These are phyloP conservation scores for Trametes gibbosa DNA, from an alignment of 768 basidiomycete species.

Conservation along the genomic window DNA sequence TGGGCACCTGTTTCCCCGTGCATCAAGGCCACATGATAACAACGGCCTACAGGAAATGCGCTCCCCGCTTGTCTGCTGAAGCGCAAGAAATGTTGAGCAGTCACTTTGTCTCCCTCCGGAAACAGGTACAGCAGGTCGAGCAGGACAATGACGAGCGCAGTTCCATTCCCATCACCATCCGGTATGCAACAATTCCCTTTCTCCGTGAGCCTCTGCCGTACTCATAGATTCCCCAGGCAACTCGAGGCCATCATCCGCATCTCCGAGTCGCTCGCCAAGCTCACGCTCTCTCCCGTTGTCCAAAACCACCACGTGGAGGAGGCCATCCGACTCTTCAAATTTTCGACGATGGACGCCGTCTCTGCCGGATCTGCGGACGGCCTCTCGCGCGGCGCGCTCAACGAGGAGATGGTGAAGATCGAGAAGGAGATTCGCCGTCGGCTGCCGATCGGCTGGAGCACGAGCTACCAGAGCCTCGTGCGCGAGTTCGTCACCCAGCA, in stretches of 20 bases:
- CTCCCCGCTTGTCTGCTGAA: conserved; percentile 88
- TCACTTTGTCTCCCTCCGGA: conserved; percentile 89
- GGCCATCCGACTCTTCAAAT: conserved; percentile 96
- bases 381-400: conserved; percentile 84
- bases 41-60: conserved; percentile 74
- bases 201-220: neutral
- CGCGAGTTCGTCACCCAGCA: conserved; percentile 93
- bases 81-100: conserved; percentile 96
- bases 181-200: conserved; percentile 50
- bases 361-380: conserved; percentile 93
- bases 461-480: conserved; percentile 90
- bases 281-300: conserved; percentile 84
- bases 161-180: conserved; percentile 97
- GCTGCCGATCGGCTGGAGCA: conserved; percentile 93
- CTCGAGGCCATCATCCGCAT: conserved; percentile 98
- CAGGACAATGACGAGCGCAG: conserved; percentile 96
- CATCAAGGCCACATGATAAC: neutral
- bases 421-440: conserved; percentile 82
- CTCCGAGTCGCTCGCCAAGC: conserved; percentile 93
- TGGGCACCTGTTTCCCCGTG: conserved; percentile 30
- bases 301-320: conserved; percentile 95
- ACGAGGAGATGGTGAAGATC: conserved; percentile 89
- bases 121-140: conserved; percentile 94
- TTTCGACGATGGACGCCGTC: conserved; percentile 98
- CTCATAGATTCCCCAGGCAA: conserved; percentile 51